Evolutionary conservation across 1,139 yeast species (phyloP).

Genomic region (Yamadazyma kanchanaburiensis): DNA sequence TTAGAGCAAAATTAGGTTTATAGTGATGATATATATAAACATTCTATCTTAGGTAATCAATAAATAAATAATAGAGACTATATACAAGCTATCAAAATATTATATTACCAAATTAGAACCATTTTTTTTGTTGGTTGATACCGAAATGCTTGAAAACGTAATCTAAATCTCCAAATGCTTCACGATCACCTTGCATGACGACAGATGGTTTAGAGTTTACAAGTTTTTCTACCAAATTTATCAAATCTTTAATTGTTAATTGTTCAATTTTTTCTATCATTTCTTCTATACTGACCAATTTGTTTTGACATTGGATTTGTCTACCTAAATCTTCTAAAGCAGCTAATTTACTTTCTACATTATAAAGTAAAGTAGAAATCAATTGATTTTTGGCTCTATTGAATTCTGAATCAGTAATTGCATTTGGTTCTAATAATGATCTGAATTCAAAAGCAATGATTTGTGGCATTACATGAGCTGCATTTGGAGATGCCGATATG

Average conservation of each 20-base stretch:
- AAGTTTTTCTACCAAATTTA: constrained; percentile 71
- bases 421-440: constrained; percentile 55
- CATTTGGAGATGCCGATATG: constrained; percentile 79
- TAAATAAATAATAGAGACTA: constrained; percentile 1
- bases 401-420: constrained; percentile 69
- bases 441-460: constrained; percentile 75
- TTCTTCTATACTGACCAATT: constrained; percentile 72
- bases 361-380: constrained; percentile 86
- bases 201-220: constrained; percentile 79
- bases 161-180: constrained; percentile 79
- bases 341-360: constrained; percentile 86
- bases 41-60: too few species aligned
- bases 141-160: constrained; percentile 68
- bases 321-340: constrained; percentile 94
- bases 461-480: constrained; percentile 80
- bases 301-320: constrained; percentile 83
- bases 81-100: constrained; percentile 3
- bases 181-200: constrained; percentile 87
- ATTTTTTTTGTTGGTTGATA: constrained; percentile 26
- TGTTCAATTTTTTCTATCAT: constrained; percentile 77
- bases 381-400: constrained; percentile 89
- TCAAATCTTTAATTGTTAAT: constrained; percentile 65
- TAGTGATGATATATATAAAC: too few species aligned
- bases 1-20: constrained; percentile 42
- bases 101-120: constrained; percentile 23